Evolutionary conservation across 768 basidiomycete species (phyloP).

Genomic region (Peribolospora kevripleyi): DNA sequence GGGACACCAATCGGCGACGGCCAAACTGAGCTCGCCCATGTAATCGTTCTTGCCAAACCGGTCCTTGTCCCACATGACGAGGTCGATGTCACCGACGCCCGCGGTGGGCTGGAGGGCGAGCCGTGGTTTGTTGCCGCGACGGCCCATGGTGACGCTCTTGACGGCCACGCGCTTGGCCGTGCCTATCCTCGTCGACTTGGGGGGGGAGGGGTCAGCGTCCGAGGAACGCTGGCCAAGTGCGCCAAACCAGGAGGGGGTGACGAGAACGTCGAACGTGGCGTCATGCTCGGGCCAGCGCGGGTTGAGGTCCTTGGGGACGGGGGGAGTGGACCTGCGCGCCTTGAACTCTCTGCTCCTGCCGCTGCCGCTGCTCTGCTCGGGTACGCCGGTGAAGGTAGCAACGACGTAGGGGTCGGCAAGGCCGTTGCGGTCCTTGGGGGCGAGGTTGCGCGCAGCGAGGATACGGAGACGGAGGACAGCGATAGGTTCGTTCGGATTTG

Average conservation of each 20-base stretch:
- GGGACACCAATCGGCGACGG: slow-evolving; percentile 41
- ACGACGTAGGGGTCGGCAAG: slow-evolving; percentile 12
- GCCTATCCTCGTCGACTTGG: background rate
- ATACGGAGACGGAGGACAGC: slow-evolving; percentile 7
- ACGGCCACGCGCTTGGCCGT: background rate
- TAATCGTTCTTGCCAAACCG: slow-evolving; percentile 63
- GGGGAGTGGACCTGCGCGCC: background rate
- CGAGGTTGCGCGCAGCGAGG: slow-evolving; percentile 9
- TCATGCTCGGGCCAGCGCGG: background rate
- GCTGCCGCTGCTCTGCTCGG: slow-evolving; percentile 4
- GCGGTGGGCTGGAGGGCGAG: slow-evolving; percentile 6
- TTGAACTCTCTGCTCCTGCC: slow-evolving; percentile 5
- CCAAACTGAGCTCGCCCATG: slow-evolving; percentile 60
- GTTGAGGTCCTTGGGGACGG: background rate
- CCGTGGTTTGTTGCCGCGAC: background rate
- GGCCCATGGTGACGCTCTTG: background rate
- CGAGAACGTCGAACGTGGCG: slow-evolving; percentile 4
- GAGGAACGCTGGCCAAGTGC: background rate
- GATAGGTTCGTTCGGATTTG: background rate
- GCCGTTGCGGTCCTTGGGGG: slow-evolving; percentile 14
- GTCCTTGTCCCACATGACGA: slow-evolving; percentile 88
- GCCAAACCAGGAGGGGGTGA: background rate
- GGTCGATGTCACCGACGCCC: slow-evolving; percentile 28
- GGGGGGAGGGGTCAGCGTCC: background rate
- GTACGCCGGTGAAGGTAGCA: slow-evolving; percentile 1